Conservation (phyloP, 108 stramenopile genomes). For the Fragilaria radians region DNA sequence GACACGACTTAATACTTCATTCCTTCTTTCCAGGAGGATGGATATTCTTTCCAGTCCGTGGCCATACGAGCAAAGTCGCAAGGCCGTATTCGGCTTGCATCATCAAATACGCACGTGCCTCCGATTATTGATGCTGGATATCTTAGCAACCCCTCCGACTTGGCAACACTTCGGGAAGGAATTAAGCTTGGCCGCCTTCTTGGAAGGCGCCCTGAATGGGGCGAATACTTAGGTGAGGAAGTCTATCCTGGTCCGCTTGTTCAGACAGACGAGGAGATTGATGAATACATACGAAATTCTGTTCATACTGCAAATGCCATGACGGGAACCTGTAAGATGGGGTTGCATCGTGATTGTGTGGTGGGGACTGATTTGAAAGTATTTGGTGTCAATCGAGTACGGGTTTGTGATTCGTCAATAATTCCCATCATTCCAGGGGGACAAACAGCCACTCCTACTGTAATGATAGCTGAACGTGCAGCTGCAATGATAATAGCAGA, state of each 20-base stretch:
- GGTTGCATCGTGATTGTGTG: conserved; percentile 21
- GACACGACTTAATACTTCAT: not conserved
- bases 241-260: conserved; percentile 27
- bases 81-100: conserved; percentile 18
- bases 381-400: conserved; percentile 28
- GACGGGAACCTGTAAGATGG: conserved; percentile 42
- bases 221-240: conserved; percentile 31
- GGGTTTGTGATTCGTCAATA: conserved; percentile 32
- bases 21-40: conserved; percentile 12
- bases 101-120: conserved; percentile 20
- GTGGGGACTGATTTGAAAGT: conserved; percentile 28
- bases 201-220: conserved; percentile 22
- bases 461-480: conserved; percentile 39
- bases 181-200: conserved; percentile 33
- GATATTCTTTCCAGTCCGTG: conserved; percentile 28
- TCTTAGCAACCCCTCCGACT: conserved; percentile 20
- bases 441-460: conserved; percentile 35
- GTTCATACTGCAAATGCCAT: conserved; percentile 35
- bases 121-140: conserved; percentile 30
- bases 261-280: conserved; percentile 25
- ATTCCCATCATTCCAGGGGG: conserved; percentile 34
- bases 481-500: conserved; percentile 34
- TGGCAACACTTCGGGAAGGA: conserved; percentile 25
- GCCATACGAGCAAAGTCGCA: conserved; percentile 24
- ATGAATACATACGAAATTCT: conserved; percentile 30